phyloP scores from a whole-genome alignment of 352 stramenopile species.

The Saprolegnia parasitica region DNA sequence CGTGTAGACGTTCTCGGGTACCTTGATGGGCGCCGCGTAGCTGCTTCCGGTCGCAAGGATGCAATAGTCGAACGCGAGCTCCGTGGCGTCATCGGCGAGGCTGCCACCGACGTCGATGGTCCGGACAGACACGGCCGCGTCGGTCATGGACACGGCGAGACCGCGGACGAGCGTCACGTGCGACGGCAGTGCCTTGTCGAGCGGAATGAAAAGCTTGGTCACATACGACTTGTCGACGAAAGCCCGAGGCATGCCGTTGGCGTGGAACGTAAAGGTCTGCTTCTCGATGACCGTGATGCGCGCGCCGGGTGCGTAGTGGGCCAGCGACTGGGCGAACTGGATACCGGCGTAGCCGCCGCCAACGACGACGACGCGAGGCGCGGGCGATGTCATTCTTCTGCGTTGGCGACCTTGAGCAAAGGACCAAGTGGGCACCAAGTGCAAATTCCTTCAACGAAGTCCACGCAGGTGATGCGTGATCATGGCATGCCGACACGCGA shows the following conservation, averaged over 20 bases:
- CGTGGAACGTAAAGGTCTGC: constrained; percentile 37
- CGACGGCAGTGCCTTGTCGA: constrained; percentile 34
- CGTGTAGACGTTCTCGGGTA: constrained; percentile 21
- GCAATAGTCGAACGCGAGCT: constrained; percentile 47
- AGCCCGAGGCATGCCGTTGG: constrained; percentile 33
- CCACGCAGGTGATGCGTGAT: no score
- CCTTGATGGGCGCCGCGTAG: constrained; percentile 55
- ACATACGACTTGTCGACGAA: constrained; percentile 38
- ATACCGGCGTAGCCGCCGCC: constrained; percentile 37
- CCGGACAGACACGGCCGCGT: constrained; percentile 35
- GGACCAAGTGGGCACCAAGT: no score
- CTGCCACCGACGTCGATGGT: constrained; percentile 35
- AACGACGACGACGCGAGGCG: constrained; percentile 34
- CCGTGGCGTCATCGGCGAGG: constrained; percentile 28
- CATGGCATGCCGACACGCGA: no score
- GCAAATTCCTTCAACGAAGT: no score
- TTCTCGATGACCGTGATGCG: constrained; percentile 42
- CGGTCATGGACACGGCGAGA: constrained; percentile 35
- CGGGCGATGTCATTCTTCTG: not conserved
- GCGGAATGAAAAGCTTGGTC: constrained; percentile 40
- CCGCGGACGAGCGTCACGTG: constrained; percentile 18
- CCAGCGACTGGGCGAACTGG: constrained; percentile 33
- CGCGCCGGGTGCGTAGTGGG: constrained; percentile 30
- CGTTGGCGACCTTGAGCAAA: no score
- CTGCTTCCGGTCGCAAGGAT: constrained; percentile 52